Conservation (phyloP, 371 early-diverging fungal species). For the Syncephalastrum sp. region DNA sequence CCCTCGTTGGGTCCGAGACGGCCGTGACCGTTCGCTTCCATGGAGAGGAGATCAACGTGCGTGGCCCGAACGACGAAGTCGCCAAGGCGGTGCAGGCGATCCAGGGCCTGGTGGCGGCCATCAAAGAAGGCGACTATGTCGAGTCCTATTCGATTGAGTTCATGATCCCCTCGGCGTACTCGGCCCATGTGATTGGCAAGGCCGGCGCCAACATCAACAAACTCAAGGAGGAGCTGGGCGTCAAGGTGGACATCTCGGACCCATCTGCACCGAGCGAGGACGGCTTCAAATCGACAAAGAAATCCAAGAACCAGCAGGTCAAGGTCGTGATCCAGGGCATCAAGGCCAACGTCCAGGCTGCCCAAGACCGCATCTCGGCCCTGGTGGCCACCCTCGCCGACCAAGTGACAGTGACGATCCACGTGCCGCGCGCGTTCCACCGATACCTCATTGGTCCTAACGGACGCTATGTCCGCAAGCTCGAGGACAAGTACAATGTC, state of each 20-base stretch:
- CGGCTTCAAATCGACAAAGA: slow-evolving; percentile 36
- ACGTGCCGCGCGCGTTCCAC: slow-evolving; percentile 67
- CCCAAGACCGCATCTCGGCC: slow-evolving; percentile 68
- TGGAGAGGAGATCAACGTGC: slow-evolving; percentile 70
- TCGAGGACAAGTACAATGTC: slow-evolving; percentile 82
- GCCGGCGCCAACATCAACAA: slow-evolving; percentile 80
- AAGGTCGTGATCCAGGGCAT: slow-evolving; percentile 81
- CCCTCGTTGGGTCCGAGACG: slow-evolving; percentile 49
- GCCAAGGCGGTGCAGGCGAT: slow-evolving; percentile 43
- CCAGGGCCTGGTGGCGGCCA: slow-evolving; percentile 38
- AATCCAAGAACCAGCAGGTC: slow-evolving; percentile 49
- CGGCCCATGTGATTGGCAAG: slow-evolving; percentile 89
- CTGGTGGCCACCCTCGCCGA: slow-evolving; percentile 76
- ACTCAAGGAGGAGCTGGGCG: slow-evolving; percentile 74
- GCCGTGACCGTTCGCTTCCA: slow-evolving; percentile 77
- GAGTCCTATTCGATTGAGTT: slow-evolving; percentile 69
- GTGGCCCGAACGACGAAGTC: slow-evolving; percentile 80
- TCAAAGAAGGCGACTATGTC: slow-evolving; percentile 63
- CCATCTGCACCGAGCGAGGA: slow-evolving; percentile 32
- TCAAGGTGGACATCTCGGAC: slow-evolving; percentile 77
- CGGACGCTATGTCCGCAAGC: slow-evolving; percentile 76
- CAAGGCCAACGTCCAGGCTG: slow-evolving; percentile 73
- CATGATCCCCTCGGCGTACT: slow-evolving; percentile 66
- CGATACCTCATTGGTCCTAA: slow-evolving; percentile 73
- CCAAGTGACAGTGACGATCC: slow-evolving; percentile 61